Conservation (phyloP, 371 early-diverging fungal species). For the Dentiscutata heterogama region DNA sequence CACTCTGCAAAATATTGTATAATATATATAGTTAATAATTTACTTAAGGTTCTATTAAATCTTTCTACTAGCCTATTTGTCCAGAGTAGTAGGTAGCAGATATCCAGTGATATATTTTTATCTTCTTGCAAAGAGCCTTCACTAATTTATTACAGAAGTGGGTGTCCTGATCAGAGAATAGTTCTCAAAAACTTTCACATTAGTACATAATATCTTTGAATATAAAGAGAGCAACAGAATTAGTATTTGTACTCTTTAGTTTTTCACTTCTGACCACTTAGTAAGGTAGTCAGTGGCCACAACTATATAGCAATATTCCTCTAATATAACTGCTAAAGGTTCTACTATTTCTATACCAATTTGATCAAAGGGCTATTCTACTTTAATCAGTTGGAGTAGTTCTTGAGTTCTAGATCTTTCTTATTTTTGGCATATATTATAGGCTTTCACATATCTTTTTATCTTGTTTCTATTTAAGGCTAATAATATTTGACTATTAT, state of each 20-base stretch:
- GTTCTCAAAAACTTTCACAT: not conserved
- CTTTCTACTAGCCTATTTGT: conserved; percentile 45
- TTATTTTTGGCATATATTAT: not conserved
- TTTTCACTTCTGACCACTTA: not conserved
- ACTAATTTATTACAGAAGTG: not conserved
- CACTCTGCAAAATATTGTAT: not conserved
- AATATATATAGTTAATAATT: not conserved
- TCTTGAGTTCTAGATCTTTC: not conserved
- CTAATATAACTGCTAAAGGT: conserved; percentile 47
- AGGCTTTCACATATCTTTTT: not conserved
- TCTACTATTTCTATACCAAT: conserved; percentile 59
- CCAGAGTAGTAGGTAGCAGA: not conserved
- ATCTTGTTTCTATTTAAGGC: not conserved
- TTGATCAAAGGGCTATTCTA: conserved; percentile 48
- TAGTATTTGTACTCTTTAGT: not conserved
- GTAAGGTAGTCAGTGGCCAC: conserved; percentile 50
- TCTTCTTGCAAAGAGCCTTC: not conserved
- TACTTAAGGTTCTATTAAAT: conserved; percentile 48
- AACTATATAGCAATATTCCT: conserved; percentile 56
- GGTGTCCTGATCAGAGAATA: not conserved
- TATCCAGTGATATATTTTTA: not conserved
- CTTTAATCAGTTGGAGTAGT: not conserved
- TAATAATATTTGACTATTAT: not conserved
- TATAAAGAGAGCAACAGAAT: not conserved
- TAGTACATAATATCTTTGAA: not conserved